Evolutionary conservation across 495 filamentous ascomycete species (phyloP).

Genomic region (Trichoderma gamsii): DNA sequence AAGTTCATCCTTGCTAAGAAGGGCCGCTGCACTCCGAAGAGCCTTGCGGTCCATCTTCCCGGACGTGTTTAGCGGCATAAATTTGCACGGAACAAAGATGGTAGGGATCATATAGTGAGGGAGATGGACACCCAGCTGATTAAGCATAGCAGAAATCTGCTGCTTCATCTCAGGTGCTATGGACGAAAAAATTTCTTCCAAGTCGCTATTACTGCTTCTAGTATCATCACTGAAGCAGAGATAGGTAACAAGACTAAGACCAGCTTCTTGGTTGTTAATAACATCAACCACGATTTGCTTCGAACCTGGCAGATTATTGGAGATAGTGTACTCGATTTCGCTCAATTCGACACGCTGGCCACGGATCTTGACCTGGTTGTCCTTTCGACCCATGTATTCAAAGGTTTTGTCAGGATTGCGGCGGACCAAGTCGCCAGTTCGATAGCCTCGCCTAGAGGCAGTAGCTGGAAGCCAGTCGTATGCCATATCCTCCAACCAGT

Average conservation of each 20-base stretch:
- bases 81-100: slow-evolving; percentile 36
- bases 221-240: slow-evolving; percentile 11
- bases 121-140: slow-evolving; percentile 29
- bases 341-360: slow-evolving; percentile 40
- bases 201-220: slow-evolving; percentile 24
- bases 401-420: slow-evolving; percentile 41
- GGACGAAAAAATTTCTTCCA: slow-evolving; percentile 34
- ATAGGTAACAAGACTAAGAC: slow-evolving; percentile 36
- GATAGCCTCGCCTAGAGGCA: slow-evolving; percentile 32
- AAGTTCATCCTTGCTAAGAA: slow-evolving; percentile 35
- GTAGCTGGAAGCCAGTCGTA: slow-evolving; percentile 38
- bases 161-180: slow-evolving; percentile 34
- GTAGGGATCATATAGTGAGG: slow-evolving; percentile 53
- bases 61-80: slow-evolving; percentile 23
- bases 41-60: slow-evolving; percentile 50
- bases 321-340: slow-evolving; percentile 24
- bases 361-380: slow-evolving; percentile 36
- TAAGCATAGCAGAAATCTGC: slow-evolving; percentile 21
- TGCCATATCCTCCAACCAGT: slow-evolving; percentile 23
- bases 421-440: slow-evolving; percentile 39
- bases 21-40: slow-evolving; percentile 35
- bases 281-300: slow-evolving; percentile 21
- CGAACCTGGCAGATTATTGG: slow-evolving; percentile 16
- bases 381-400: slow-evolving; percentile 29
- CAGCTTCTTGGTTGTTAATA: slow-evolving; percentile 22